Conservation (phyloP, 2,329 filamentous ascomycete genomes). For the Fusarium luffae region DNA sequence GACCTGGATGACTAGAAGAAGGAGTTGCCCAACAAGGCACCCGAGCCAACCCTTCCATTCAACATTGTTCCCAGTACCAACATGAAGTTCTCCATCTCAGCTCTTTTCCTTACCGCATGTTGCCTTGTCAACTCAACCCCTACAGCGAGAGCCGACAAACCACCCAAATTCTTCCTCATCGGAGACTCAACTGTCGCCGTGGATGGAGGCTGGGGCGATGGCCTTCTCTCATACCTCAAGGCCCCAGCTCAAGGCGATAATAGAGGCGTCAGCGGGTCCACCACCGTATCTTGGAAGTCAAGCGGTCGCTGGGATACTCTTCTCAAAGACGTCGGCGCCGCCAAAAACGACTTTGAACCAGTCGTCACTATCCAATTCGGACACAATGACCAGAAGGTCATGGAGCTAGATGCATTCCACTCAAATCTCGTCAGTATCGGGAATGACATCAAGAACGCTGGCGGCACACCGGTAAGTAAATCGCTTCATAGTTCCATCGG, state of each 20-base stretch:
- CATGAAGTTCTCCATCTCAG: neutral
- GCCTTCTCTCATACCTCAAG: neutral
- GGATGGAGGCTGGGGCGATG: neutral
- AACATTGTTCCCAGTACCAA: too few relatives aligned
- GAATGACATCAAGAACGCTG: neutral
- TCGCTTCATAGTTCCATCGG: rapidly evolving
- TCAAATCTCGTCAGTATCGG: neutral
- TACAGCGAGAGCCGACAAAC: neutral
- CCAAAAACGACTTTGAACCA: slow-evolving; percentile 1
- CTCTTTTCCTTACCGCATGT: rapidly evolving
- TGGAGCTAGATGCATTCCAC: neutral
- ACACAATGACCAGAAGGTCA: slow-evolving; percentile 13
- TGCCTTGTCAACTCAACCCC: neutral
- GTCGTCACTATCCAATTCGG: slow-evolving; percentile 12
- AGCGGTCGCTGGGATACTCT: slow-evolving; percentile 19
- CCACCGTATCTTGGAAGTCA: slow-evolving; percentile 10
- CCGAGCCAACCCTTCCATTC: too few relatives aligned
- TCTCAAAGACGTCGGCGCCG: neutral
- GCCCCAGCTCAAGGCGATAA: neutral
- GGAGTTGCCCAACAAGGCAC: too few relatives aligned
- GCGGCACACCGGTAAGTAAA: neutral
- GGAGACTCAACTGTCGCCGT: slow-evolving; percentile 14
- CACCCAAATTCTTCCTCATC: slow-evolving; percentile 6
- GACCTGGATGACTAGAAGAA: too few relatives aligned
- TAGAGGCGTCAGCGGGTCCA: slow-evolving; percentile 1